Evolutionary conservation across 192 early-diverging fungal species (phyloP).

Genomic region (Polychytrium aggregatum): DNA sequence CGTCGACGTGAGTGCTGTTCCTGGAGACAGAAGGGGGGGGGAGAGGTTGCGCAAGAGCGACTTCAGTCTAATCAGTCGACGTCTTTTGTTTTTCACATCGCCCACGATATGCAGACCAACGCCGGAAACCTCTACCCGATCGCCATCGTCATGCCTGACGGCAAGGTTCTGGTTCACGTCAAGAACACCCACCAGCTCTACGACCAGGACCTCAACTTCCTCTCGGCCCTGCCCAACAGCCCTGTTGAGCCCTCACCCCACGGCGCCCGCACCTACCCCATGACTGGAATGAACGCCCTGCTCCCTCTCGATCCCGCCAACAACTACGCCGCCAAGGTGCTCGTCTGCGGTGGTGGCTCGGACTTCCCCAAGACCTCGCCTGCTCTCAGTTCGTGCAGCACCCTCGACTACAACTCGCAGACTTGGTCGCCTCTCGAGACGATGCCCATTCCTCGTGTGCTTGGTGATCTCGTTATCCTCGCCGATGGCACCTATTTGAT

Average conservation of each 20-base stretch:
- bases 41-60: too few species aligned
- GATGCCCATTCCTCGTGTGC: constrained; percentile 12
- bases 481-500: constrained; percentile 46
- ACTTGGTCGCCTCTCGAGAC: constrained; percentile 10
- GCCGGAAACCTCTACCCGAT: constrained; percentile 12
- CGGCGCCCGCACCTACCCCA: constrained; percentile 36
- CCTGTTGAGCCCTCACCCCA: too few species aligned
- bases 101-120: constrained; percentile 2
- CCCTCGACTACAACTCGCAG: too few species aligned
- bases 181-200: not conserved
- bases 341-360: constrained; percentile 45
- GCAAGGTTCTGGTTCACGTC: constrained; percentile 1
- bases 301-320: constrained; percentile 44
- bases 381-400: not conserved
- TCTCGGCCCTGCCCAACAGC: constrained; percentile 34
- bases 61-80: too few species aligned
- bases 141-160: constrained; percentile 8
- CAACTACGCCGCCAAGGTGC: constrained; percentile 38
- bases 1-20: too few species aligned
- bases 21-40: too few species aligned
- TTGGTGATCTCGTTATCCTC: constrained; percentile 19
- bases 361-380: constrained; percentile 2
- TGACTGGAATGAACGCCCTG: constrained; percentile 39
- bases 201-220: constrained; percentile 13
- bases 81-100: not conserved